Conservation (phyloP, 2,329 filamentous ascomycete genomes). For the Epichloe sylvatica region DNA sequence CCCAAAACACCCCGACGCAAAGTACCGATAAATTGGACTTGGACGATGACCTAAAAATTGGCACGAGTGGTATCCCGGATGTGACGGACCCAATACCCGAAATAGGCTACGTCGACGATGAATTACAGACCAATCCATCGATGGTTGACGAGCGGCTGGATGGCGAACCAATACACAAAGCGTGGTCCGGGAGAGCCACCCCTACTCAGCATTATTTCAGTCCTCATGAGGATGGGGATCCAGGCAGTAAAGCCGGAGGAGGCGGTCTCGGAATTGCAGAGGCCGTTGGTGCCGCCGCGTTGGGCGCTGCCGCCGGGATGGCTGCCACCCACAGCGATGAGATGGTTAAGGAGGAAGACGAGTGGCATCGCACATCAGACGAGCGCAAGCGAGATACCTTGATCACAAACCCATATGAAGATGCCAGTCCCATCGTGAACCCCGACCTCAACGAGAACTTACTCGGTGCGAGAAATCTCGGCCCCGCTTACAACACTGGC, state of each 20-base stretch:
- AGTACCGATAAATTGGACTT: conserved; percentile 44
- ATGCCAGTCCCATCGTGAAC: conserved; percentile 47
- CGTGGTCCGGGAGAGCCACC: conserved; percentile 43
- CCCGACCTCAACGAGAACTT: conserved; percentile 38
- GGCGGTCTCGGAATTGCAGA: conserved; percentile 32
- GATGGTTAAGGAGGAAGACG: conserved; percentile 44
- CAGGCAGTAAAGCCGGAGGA: conserved; percentile 7
- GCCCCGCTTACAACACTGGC: conserved; percentile 35
- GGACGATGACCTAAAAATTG: conserved; percentile 43
- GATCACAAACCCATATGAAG: conserved; percentile 54
- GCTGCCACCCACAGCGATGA: conserved; percentile 36
- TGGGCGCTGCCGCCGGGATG: conserved; percentile 34
- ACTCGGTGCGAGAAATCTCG: conserved; percentile 25
- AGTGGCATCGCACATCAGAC: conserved; percentile 48
- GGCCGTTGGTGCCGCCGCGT: conserved; percentile 39
- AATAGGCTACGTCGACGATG: conserved; percentile 53
- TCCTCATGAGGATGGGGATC: conserved; percentile 20
- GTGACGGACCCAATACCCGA: conserved; percentile 61
- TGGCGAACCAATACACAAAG: conserved; percentile 27
- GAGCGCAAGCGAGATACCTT: conserved; percentile 53
- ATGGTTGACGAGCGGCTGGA: conserved; percentile 62
- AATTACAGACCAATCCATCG: conserved; percentile 74
- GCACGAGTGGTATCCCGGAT: conserved; percentile 56
- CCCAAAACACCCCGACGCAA: conserved; percentile 42
- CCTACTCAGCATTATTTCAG: conserved; percentile 25